phyloP scores from a whole-genome alignment of 495 filamentous ascomycete species.

The Xylaria cubensis region DNA sequence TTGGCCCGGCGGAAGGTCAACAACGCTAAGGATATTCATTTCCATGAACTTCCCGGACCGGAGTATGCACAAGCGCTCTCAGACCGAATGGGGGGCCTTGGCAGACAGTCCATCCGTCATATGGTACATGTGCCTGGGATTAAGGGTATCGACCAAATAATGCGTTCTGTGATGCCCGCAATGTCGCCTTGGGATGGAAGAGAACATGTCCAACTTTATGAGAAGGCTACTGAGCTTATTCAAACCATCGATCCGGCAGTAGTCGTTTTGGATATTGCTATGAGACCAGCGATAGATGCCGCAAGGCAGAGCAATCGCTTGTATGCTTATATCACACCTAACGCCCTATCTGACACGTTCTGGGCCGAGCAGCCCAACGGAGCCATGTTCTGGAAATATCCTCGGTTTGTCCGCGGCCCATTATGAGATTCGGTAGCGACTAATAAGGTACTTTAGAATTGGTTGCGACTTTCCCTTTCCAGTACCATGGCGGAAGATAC shows the following conservation, averaged over 20 bases:
- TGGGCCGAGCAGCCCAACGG: constrained; percentile 45
- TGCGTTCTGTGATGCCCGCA: constrained; percentile 8
- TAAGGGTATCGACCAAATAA: constrained; percentile 8
- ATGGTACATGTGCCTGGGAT: constrained; percentile 11
- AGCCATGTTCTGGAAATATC: constrained; percentile 40
- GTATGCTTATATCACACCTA: constrained; percentile 46
- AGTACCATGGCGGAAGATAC: constrained; percentile 43
- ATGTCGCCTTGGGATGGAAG: constrained; percentile 26
- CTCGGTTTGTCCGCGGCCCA: constrained; percentile 28
- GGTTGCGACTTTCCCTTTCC: constrained; percentile 24
- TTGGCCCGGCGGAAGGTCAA: constrained; percentile 12
- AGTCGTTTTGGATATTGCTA: constrained; percentile 54
- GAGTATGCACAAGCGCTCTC: constrained; percentile 14
- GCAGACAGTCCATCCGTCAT: constrained; percentile 9
- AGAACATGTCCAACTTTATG: constrained; percentile 17
- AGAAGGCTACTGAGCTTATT: constrained; percentile 32
- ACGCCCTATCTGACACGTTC: constrained; percentile 50
- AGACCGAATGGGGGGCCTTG: constrained; percentile 3
- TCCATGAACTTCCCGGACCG: constrained; percentile 32
- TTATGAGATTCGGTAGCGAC: constrained; percentile 1
- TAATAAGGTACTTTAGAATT: constrained; percentile 21
- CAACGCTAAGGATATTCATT: constrained; percentile 26
- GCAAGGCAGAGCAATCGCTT: constrained; percentile 37
- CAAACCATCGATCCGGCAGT: constrained; percentile 47
- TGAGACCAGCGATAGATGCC: constrained; percentile 55